Conservation (phyloP, 2,329 filamentous ascomycete genomes). For the Xylariaceae sp. region DNA sequence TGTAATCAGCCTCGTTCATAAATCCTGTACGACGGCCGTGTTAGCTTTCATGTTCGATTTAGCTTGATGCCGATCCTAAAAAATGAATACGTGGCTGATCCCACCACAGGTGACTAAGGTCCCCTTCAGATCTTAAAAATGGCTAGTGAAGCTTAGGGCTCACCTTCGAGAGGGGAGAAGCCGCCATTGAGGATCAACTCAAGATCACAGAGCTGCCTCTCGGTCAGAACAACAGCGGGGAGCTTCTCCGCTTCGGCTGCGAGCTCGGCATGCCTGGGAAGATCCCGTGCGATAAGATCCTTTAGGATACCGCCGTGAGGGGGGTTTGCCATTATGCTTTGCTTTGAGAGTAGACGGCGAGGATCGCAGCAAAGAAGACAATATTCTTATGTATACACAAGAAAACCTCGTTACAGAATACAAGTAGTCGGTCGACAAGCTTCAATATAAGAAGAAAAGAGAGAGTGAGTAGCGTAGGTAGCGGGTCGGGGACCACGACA, state of each 20-base stretch:
- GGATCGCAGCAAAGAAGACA: not conserved
- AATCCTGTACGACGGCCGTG: slow-evolving; percentile 68
- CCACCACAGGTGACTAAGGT: slow-evolving; percentile 16
- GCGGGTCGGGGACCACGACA: too few species aligned
- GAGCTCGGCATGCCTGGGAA: slow-evolving; percentile 80
- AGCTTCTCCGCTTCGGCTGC: slow-evolving; percentile 83
- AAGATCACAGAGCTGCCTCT: slow-evolving; percentile 96
- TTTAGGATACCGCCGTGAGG: slow-evolving; percentile 94
- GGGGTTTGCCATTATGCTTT: slow-evolving; percentile 65
- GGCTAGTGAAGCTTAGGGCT: slow-evolving; percentile 41
- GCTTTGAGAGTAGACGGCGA: not conserved
- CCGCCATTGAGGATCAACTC: slow-evolving; percentile 97
- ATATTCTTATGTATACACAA: too few species aligned
- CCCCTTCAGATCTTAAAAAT: not conserved
- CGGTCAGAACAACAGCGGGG: slow-evolving; percentile 81
- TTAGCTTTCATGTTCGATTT: slow-evolving; percentile 34
- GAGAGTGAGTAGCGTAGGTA: too few species aligned
- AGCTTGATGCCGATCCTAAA: slow-evolving; percentile 8
- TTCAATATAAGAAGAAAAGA: too few species aligned
- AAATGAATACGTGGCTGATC: slow-evolving; percentile 4
- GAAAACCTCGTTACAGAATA: too few species aligned
- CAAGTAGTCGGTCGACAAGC: too few species aligned
- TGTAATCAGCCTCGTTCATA: slow-evolving; percentile 97
- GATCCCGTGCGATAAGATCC: slow-evolving; percentile 94
- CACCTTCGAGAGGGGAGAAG: slow-evolving; percentile 96